These are phyloP conservation scores for Trametopsis cervina DNA, from an alignment of 768 basidiomycete genomes.

Conservation along the genomic window DNA sequence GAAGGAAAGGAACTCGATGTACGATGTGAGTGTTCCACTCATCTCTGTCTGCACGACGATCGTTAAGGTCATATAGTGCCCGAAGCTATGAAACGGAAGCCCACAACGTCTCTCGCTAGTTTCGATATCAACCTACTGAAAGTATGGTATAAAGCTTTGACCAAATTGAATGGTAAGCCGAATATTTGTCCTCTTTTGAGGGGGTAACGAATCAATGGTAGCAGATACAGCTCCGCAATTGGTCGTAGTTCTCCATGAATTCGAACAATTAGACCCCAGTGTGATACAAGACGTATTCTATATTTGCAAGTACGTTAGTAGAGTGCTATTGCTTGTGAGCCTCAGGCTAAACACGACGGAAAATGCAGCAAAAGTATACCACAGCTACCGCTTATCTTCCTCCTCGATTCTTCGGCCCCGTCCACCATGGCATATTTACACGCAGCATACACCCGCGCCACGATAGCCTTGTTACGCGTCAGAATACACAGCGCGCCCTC, in stretches of 20 bases:
- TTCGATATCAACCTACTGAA: slow-evolving; percentile 57
- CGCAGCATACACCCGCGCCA: slow-evolving; percentile 49
- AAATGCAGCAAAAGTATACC: slow-evolving; percentile 48
- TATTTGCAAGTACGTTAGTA: slow-evolving; percentile 51
- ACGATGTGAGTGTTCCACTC: slow-evolving; percentile 15
- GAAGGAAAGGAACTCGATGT: neutral
- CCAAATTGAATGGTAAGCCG: slow-evolving; percentile 30
- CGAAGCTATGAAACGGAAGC: slow-evolving; percentile 31
- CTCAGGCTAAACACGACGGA: no score
- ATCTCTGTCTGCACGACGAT: slow-evolving; percentile 12
- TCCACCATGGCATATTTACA: slow-evolving; percentile 44
- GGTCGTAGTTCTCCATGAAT: slow-evolving; percentile 61
- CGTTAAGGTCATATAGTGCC: slow-evolving; percentile 7
- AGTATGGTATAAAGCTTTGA: slow-evolving; percentile 49
- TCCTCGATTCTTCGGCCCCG: slow-evolving; percentile 56
- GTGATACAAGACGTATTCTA: slow-evolving; percentile 66
- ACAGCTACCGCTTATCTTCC: slow-evolving; percentile 55
- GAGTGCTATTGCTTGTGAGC: no score
- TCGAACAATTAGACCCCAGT: slow-evolving; percentile 60
- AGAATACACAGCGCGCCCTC: slow-evolving; percentile 44
- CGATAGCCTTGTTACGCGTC: slow-evolving; percentile 50
- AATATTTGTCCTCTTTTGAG: neutral
- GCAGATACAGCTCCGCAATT: slow-evolving; percentile 31
- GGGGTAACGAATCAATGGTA: neutral
- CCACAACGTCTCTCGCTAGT: slow-evolving; percentile 44